phyloP scores from a whole-genome alignment of 768 basidiomycete species.

The Mycena pura region DNA sequence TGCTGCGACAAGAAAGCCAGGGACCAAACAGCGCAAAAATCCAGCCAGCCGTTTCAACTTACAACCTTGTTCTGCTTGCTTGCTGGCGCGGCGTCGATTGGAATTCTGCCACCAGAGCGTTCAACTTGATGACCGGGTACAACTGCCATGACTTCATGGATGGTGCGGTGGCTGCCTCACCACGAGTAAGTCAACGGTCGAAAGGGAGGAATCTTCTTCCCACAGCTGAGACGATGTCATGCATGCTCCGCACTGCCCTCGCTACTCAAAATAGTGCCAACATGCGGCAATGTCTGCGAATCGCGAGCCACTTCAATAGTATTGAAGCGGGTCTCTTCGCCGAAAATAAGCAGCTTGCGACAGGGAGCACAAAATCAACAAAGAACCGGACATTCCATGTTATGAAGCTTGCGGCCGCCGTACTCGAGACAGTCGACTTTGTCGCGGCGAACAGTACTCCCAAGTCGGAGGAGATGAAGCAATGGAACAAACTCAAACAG shows the following conservation, averaged over 20 bases:
- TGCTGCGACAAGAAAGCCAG: slow-evolving; percentile 61
- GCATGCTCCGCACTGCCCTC: slow-evolving; percentile 64
- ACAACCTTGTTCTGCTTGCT: slow-evolving; percentile 64
- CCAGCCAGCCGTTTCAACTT: slow-evolving; percentile 56
- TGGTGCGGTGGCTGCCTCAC: slow-evolving; percentile 43
- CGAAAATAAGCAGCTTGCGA: slow-evolving; percentile 14
- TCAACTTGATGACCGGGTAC: slow-evolving; percentile 79
- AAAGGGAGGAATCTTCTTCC: slow-evolving; percentile 53
- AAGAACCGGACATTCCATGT: slow-evolving; percentile 50
- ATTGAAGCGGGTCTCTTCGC: slow-evolving; percentile 39
- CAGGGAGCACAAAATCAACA: slow-evolving; percentile 37
- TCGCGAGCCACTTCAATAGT: slow-evolving; percentile 56
- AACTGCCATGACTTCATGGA: slow-evolving; percentile 61
- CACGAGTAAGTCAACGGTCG: slow-evolving; percentile 49
- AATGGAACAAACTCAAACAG: slow-evolving; percentile 25
- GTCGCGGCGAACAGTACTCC: slow-evolving; percentile 29
- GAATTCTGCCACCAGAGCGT: slow-evolving; percentile 59
- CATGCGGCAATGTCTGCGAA: slow-evolving; percentile 66
- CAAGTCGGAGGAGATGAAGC: slow-evolving; percentile 15
- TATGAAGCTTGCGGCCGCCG: slow-evolving; percentile 54
- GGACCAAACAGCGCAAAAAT: slow-evolving; percentile 49
- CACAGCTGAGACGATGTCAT: slow-evolving; percentile 60
- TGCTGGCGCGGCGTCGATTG: slow-evolving; percentile 74
- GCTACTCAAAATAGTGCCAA: slow-evolving; percentile 55
- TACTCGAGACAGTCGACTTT: slow-evolving; percentile 48